These are phyloP conservation scores for Epichloe elymi DNA, from an alignment of 2,329 filamentous ascomycete genomes.

Conservation along the genomic window DNA sequence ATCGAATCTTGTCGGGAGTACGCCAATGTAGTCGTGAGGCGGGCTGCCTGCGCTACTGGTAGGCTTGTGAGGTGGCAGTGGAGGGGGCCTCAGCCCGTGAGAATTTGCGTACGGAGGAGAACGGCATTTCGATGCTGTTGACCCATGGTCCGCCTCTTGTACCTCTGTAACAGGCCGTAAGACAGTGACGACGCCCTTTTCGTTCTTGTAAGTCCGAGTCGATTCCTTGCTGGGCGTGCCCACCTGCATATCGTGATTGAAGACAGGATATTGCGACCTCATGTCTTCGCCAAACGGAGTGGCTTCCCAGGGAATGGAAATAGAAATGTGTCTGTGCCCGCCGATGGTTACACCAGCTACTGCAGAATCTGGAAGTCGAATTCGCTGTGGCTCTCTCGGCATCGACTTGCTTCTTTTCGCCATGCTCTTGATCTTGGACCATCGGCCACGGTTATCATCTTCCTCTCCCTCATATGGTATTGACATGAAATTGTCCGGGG, in stretches of 20 bases:
- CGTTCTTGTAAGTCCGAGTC: conserved; percentile 19
- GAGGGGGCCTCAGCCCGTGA: not conserved
- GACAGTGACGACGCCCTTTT: conserved; percentile 24
- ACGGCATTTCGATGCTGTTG: not conserved
- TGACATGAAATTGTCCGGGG: conserved; percentile 38
- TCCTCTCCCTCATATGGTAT: conserved; percentile 19
- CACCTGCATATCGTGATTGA: conserved; percentile 9
- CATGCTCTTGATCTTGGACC: conserved; percentile 30
- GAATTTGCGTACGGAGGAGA: conserved; percentile 1
- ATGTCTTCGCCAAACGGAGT: conserved; percentile 26
- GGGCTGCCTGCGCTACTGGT: conserved; percentile 9
- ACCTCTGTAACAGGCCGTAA: conserved; percentile 18
- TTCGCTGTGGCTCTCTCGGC: conserved; percentile 16
- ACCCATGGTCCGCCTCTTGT: conserved; percentile 5
- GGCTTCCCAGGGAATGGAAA: conserved; percentile 43
- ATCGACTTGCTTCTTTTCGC: conserved; percentile 23
- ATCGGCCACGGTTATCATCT: conserved; percentile 23
- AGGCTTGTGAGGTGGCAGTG: conserved; percentile 4
- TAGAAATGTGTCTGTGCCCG: conserved; percentile 45
- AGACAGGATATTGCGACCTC: conserved; percentile 22
- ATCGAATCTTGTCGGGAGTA: conserved; percentile 13
- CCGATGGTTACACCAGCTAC: conserved; percentile 39
- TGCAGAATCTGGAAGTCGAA: conserved; percentile 40
- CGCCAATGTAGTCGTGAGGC: conserved; percentile 11
- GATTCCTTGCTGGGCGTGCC: conserved; percentile 6